Base-by-base conservation (phyloP, 2,329 filamentous ascomycete species). In the Microdochium trichocladiopsis region DNA sequence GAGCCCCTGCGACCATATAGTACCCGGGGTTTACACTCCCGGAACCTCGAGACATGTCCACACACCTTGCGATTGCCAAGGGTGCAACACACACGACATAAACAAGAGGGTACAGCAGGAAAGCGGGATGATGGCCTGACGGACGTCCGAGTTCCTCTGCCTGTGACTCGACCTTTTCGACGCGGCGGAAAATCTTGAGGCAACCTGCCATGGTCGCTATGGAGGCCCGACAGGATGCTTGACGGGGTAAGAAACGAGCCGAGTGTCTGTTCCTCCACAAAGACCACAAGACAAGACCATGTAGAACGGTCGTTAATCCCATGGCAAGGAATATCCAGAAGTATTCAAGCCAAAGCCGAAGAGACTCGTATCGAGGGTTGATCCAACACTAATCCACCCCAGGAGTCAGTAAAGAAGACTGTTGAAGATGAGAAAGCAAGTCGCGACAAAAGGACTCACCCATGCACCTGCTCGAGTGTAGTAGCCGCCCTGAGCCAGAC, bases 111-210 rank as follows among this genome's bases (percentile, higher is more conserved):
- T 57, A 57, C 1, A 55, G 41, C 11, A 59, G 53, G 41, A 59
- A 59, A 5, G 56, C 57, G 5, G 57, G 56, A 28, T 59, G 57
- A 43, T 59, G 54, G 4, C 56, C 57, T 3, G 57, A 57, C 6
- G 41, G 53, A 1, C 33, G 25, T 3, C 50, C 50, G 4, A 21
- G 18, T 25, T 50, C 49, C 14, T 45, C 41, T 12, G 41, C 21
- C 18, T 22, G 14, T 18, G 41, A 45, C 14, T 18, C 41, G 6
- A 18, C 41, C 12, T 45, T 18, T 22, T 45, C 41, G n/a, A 18
- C 12, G 3, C 6, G 6, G n/a, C 41, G 18, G 3, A 18, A 45
- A 8, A 18, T 45, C 6, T 6, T 45, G n/a, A 18, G 22, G 18
- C 16, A 22, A 24, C 47, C 41, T 3, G 41, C 37, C n/a, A 31